Percentiles rank a stretch among this genome's conserved stretches.
phyloP scores from a whole-genome alignment of 2,329 filamentous ascomycete genomes.

The Coniella lustricola region DNA sequence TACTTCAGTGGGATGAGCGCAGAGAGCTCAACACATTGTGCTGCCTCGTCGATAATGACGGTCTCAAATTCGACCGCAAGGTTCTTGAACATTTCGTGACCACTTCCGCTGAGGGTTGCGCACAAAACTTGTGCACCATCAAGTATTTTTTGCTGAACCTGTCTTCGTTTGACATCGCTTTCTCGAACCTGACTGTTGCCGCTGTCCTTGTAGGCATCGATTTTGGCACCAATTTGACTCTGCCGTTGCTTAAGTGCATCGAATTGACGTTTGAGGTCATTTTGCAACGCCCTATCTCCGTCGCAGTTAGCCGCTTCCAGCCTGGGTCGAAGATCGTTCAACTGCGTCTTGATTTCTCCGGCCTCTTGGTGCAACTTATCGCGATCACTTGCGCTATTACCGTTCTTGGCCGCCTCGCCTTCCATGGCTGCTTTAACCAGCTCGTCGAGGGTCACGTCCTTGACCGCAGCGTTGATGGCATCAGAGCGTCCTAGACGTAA shows the following conservation, averaged over 20 bases:
- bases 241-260: constrained; percentile 73
- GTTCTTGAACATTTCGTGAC: constrained; percentile 95
- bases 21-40: constrained; percentile 95
- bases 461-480: constrained; percentile 82
- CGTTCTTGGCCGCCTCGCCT: constrained; percentile 50
- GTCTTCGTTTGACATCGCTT: constrained; percentile 74
- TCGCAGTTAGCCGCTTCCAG: constrained; percentile 60
- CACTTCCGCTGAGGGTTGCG: constrained; percentile 88
- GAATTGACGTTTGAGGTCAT: constrained; percentile 66
- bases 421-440: constrained; percentile 71
- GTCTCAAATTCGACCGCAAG: constrained; percentile 96
- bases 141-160: constrained; percentile 84
- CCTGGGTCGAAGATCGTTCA: constrained; percentile 63
- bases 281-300: constrained; percentile 39
- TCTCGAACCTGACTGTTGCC: constrained; percentile 77
- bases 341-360: constrained; percentile 65
- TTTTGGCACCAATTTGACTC: constrained; percentile 65
- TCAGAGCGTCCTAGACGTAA: constrained; percentile 86
- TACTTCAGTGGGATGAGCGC: constrained; percentile 97
- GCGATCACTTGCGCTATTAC: constrained; percentile 43
- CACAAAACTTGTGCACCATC: constrained; percentile 89
- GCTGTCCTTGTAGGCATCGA: constrained; percentile 81
- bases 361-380: constrained; percentile 59
- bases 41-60: constrained; percentile 95
- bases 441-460: constrained; percentile 89